Evolutionary conservation across 805 yeast species (phyloP).

Genomic region (Ogataea degrootiae): DNA sequence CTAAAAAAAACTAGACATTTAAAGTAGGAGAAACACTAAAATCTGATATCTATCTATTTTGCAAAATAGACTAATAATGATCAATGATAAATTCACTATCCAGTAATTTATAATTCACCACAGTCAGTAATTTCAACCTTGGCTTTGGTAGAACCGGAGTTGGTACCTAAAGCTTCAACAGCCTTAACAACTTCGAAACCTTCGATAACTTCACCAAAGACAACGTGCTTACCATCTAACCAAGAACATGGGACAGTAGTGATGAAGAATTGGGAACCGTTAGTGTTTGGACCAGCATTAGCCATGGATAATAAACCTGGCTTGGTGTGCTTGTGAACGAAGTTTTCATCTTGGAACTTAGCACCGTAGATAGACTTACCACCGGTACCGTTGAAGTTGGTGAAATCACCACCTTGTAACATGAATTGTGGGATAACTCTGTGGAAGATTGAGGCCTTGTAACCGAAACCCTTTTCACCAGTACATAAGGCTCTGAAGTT

Average conservation of each 20-base stretch:
- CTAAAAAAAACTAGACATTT: not conserved
- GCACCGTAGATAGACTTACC: constrained; percentile 83
- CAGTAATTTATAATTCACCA: constrained; percentile 46
- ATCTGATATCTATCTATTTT: too few species aligned
- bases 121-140: constrained; percentile 51
- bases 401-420: constrained; percentile 95
- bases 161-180: constrained; percentile 64
- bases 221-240: constrained; percentile 78
- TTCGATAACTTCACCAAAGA: constrained; percentile 68
- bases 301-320: constrained; percentile 90
- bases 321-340: constrained; percentile 64
- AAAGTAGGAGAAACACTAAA: not conserved
- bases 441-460: constrained; percentile 86
- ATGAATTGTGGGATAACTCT: constrained; percentile 94
- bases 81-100: not conserved
- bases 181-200: constrained; percentile 74
- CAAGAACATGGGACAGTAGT: constrained; percentile 75
- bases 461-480: constrained; percentile 93
- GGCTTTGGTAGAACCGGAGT: constrained; percentile 45
- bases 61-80: too few species aligned
- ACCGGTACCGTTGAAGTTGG: constrained; percentile 85
- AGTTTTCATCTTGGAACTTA: constrained; percentile 59
- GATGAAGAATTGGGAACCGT: constrained; percentile 87
- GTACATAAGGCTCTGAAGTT: constrained; percentile 80
- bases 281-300: constrained; percentile 88